Conservation (phyloP, 164 flowering plant genomes). For the Vitis rupestris region DNA sequence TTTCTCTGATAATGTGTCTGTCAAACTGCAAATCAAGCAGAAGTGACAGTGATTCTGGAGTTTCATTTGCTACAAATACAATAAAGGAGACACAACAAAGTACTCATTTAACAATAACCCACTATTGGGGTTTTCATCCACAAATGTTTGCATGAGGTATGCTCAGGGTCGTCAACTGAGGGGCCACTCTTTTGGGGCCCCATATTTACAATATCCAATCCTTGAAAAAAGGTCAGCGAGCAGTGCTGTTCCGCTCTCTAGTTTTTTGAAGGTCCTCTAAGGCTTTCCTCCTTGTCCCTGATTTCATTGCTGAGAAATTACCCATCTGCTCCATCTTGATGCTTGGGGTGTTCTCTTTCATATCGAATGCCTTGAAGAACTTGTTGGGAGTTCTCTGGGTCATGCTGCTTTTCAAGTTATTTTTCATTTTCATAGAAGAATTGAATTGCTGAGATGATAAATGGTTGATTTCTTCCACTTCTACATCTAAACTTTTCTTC, state of each 20-base stretch:
- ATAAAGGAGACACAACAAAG: too few relatives aligned
- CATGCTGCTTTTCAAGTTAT: neutral
- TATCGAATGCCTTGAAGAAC: neutral
- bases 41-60: too few relatives aligned
- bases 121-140: too few relatives aligned
- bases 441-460: slow-evolving; percentile 3
- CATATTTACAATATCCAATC: too few relatives aligned
- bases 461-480: neutral
- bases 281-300: slow-evolving; percentile 16
- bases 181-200: neutral
- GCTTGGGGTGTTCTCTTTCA: slow-evolving; percentile 23
- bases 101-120: too few relatives aligned
- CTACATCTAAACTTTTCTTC: neutral
- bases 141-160: slow-evolving; percentile 6
- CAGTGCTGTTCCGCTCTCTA: neutral
- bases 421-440: slow-evolving; percentile 1
- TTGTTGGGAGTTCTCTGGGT: slow-evolving; percentile 1
- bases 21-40: too few relatives aligned
- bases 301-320: slow-evolving; percentile 2
- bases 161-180: neutral
- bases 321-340: slow-evolving; percentile 11
- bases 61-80: too few relatives aligned
- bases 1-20: too few relatives aligned
- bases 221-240: neutral
- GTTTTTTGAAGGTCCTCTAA: slow-evolving; percentile 16